Evolutionary conservation across 768 basidiomycete genomes (phyloP).

Genomic region (Phylloporus sp.): DNA sequence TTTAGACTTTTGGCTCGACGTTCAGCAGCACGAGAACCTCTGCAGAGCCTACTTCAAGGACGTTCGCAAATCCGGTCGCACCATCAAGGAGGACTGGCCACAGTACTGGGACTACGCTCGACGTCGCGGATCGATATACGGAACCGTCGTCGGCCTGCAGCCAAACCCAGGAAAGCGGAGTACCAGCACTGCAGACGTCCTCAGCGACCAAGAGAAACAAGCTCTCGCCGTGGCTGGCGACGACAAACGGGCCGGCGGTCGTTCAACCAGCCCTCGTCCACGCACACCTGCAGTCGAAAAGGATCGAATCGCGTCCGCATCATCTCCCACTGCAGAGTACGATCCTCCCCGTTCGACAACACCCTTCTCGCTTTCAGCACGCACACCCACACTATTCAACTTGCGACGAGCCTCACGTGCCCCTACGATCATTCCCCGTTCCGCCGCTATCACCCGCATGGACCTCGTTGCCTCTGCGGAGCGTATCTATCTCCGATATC

Average conservation of each 20-base stretch:
- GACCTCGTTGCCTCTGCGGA: conserved; percentile 93
- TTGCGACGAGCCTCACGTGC: conserved; percentile 77
- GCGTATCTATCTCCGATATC: conserved; percentile 92
- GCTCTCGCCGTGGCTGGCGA: conserved; percentile 46
- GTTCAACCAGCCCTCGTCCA: conserved; percentile 57
- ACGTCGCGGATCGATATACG: conserved; percentile 88
- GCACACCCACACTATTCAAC: conserved; percentile 74
- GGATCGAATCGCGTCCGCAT: conserved; percentile 41
- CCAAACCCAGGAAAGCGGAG: conserved; percentile 65
- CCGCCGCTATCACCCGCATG: conserved; percentile 81
- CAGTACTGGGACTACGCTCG: conserved; percentile 96
- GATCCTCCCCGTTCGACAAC: conserved; percentile 65
- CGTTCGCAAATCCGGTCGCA: conserved; percentile 87
- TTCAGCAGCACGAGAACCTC: conserved; percentile 98
- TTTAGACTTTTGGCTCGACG: conserved; percentile 98
- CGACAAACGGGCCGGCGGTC: conserved; percentile 44
- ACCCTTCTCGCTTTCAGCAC: conserved; percentile 71
- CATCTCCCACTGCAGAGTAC: conserved; percentile 42
- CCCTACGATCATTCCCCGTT: conserved; percentile 91
- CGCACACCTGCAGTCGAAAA: conserved; percentile 34
- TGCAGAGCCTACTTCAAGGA: conserved; percentile 99
- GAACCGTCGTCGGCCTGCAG: conserved; percentile 76
- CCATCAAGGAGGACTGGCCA: conserved; percentile 97
- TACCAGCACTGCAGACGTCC: conserved; percentile 74
- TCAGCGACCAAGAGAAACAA: conserved; percentile 66